Conservation (phyloP, 176 grass and related monocot genomes). For the Bothriochloa decipiens region DNA sequence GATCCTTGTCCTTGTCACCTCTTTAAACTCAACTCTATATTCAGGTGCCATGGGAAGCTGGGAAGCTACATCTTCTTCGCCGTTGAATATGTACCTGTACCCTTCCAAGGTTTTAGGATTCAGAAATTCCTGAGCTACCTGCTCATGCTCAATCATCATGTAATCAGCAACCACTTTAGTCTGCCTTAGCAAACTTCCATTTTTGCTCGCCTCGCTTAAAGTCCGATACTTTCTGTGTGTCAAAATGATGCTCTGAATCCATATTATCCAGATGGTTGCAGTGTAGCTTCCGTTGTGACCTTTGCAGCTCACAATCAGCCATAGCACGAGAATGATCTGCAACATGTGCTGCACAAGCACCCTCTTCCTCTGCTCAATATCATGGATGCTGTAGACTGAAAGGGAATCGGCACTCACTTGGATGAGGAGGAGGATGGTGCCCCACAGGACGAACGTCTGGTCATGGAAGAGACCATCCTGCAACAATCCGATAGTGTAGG, state of each 20-base stretch:
- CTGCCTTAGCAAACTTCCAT: not conserved
- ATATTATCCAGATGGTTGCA: constrained; percentile 16
- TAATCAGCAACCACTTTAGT: constrained; percentile 29
- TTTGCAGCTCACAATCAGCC: not conserved
- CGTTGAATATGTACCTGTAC: constrained; percentile 18
- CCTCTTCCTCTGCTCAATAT: constrained; percentile 29
- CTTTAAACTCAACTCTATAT: not conserved
- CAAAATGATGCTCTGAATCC: not conserved
- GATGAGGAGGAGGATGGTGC: constrained; percentile 1
- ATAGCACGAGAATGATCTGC: constrained; percentile 25
- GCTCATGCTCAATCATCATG: constrained; percentile 30
- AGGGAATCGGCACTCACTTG: constrained; percentile 9
- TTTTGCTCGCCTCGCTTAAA: constrained; percentile 3
- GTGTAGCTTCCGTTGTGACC: not conserved
- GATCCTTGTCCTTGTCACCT: too few relatives aligned
- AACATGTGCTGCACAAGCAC: not conserved
- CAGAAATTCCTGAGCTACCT: not conserved
- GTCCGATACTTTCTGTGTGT: not conserved
- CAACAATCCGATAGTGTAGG: constrained; percentile 21
- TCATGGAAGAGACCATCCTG: constrained; percentile 24
- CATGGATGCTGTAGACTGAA: constrained; percentile 5
- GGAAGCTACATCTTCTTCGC: not conserved
- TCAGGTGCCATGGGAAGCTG: not conserved
- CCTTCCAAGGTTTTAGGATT: not conserved
- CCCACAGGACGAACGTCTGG: constrained; percentile 28